Conservation (phyloP, 2,329 filamentous ascomycete species). For the Clonostachys chloroleuca region DNA sequence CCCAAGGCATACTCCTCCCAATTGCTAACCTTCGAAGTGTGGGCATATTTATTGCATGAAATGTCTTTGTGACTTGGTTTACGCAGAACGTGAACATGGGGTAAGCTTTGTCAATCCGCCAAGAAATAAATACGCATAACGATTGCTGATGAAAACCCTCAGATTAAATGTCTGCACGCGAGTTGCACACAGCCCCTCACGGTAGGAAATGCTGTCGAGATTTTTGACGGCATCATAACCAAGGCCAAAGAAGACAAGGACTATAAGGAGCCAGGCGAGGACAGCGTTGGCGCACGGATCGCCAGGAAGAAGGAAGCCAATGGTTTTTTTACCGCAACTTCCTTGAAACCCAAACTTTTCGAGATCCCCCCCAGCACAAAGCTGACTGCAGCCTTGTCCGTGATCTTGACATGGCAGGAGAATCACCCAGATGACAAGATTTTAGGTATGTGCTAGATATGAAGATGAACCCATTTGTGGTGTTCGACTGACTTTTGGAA, state of each 20-base stretch:
- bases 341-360: not conserved
- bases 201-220: too few species aligned
- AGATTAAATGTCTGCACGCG: not conserved
- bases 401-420: conserved; percentile 21
- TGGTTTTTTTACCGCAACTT: conserved; percentile 14
- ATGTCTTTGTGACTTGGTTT: too few species aligned
- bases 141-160: not conserved
- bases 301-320: not conserved
- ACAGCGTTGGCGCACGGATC: conserved; percentile 10
- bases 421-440: conserved; percentile 28
- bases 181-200: too few species aligned
- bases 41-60: conserved; percentile 20
- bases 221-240: not conserved
- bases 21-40: conserved; percentile 17
- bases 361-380: conserved; percentile 20
- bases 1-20: too few species aligned
- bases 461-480: not conserved
- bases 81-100: too few species aligned
- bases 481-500: not conserved
- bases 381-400: conserved; percentile 18
- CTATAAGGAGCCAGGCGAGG: conserved; percentile 12
- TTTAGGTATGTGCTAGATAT: conserved; percentile 19
- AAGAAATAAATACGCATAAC: conserved; percentile 8
- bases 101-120: too few species aligned
- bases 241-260: rapidly evolving